Evolutionary conservation across 2,329 filamentous ascomycete species (phyloP).

Genomic region (Paraphoma chrysanthemicola): DNA sequence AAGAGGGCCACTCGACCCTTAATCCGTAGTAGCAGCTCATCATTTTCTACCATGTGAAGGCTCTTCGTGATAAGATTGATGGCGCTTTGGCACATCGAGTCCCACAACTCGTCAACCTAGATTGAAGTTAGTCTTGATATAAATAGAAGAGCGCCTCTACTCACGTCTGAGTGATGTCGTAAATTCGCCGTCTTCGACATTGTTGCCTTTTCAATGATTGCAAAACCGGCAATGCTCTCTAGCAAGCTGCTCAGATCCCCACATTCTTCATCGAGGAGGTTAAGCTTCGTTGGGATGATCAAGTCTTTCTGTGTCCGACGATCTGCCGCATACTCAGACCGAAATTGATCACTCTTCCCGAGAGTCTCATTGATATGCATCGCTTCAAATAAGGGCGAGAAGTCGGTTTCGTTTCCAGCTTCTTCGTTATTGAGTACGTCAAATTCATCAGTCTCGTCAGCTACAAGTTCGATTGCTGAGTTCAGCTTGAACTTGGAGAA

Average conservation of each 20-base stretch:
- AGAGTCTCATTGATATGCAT: constrained; percentile 96
- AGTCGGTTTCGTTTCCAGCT: constrained; percentile 85
- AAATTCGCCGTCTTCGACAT: constrained; percentile 86
- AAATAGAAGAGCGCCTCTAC: constrained; percentile 26
- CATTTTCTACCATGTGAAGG: constrained; percentile 80
- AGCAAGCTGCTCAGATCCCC: constrained; percentile 86
- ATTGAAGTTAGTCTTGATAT: constrained; percentile 2
- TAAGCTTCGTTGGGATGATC: constrained; percentile 77
- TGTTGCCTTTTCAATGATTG: constrained; percentile 93
- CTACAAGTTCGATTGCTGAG: constrained; percentile 92
- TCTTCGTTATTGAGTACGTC: constrained; percentile 91
- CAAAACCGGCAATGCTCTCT: constrained; percentile 94
- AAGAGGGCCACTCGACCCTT: constrained; percentile 93
- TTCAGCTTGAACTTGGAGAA: constrained; percentile 88
- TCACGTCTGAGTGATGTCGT: constrained; percentile 78
- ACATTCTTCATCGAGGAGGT: constrained; percentile 81
- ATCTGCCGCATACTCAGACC: constrained; percentile 89
- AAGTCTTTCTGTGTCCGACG: constrained; percentile 91
- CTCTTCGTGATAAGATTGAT: constrained; percentile 83
- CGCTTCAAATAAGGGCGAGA: constrained; percentile 92
- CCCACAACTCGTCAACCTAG: constrained; percentile 96
- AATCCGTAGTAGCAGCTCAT: constrained; percentile 89
- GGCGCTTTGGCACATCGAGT: constrained; percentile 92
- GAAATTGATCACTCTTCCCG: constrained; percentile 89
- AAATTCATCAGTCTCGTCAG: constrained; percentile 94